These are phyloP conservation scores for Citeromyces nyonsensis DNA, from an alignment of 805 yeast species.

Conservation along the genomic window DNA sequence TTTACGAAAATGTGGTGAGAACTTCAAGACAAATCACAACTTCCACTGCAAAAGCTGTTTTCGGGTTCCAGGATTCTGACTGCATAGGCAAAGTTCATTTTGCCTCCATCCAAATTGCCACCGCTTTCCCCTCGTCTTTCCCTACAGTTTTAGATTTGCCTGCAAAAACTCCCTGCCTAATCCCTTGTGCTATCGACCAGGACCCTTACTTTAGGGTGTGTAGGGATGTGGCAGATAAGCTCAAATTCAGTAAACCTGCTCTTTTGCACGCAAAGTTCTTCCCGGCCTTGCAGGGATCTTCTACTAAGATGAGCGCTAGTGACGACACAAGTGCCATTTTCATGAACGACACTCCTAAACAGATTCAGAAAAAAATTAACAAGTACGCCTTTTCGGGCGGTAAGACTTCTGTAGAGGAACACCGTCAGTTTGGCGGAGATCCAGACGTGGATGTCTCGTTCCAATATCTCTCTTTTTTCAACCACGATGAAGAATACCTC, in stretches of 20 bases:
- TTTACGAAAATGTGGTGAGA: slow-evolving; percentile 88
- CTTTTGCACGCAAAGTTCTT: slow-evolving; percentile 88
- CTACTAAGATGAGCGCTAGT: slow-evolving; percentile 94
- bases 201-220: slow-evolving; percentile 97
- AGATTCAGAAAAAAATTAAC: slow-evolving; percentile 87
- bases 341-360: slow-evolving; percentile 89
- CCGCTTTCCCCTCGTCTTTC: slow-evolving; percentile 92
- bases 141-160: slow-evolving; percentile 84
- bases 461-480: slow-evolving; percentile 84
- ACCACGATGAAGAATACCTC: slow-evolving; percentile 75
- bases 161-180: slow-evolving; percentile 84
- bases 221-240: slow-evolving; percentile 92
- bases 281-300: slow-evolving; percentile 96
- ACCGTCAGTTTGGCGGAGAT: slow-evolving; percentile 79
- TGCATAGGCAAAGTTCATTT: slow-evolving; percentile 90
- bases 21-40: slow-evolving; percentile 91
- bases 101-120: slow-evolving; percentile 91
- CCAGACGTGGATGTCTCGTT: slow-evolving; percentile 92
- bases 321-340: slow-evolving; percentile 83
- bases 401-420: slow-evolving; percentile 74
- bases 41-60: slow-evolving; percentile 93
- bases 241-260: slow-evolving; percentile 82
- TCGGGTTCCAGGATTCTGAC: slow-evolving; percentile 90
- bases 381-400: slow-evolving; percentile 97
- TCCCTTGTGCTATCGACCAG: slow-evolving; percentile 98